A percentile compares a stretch with the other conserved stretches of the same genome.
Evolutionary conservation across 768 basidiomycete genomes (phyloP).

Genomic region (Termitomyces heimii): DNA sequence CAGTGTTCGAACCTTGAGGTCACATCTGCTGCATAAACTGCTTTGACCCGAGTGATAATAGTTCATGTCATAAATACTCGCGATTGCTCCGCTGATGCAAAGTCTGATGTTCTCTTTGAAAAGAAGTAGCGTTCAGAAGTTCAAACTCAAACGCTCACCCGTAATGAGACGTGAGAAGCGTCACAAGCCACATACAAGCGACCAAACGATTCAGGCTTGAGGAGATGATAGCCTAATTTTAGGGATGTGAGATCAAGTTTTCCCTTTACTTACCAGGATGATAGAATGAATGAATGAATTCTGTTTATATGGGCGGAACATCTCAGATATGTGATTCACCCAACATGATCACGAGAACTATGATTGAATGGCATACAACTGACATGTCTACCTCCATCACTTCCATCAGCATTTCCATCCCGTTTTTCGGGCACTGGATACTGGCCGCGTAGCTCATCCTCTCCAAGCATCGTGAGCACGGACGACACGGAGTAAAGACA

Average conservation of each 20-base stretch:
- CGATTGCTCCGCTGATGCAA: slow-evolving; percentile 14
- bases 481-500: neutral
- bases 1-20: neutral
- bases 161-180: slow-evolving; percentile 4
- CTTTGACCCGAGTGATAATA: slow-evolving; percentile 10
- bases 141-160: slow-evolving; percentile 2
- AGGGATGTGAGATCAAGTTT: neutral
- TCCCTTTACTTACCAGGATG: too few relatives aligned
- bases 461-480: neutral
- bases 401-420: neutral
- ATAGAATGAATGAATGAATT: too few relatives aligned
- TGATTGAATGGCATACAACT: neutral
- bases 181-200: neutral
- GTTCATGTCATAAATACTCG: slow-evolving; percentile 1
- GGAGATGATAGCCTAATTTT: too few relatives aligned
- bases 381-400: neutral
- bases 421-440: neutral
- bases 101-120: slow-evolving; percentile 1
- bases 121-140: neutral
- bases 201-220: too few relatives aligned
- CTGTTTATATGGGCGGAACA: too few relatives aligned
- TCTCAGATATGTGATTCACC: neutral
- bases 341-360: neutral
- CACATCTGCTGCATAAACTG: too few relatives aligned
- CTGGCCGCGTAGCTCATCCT: neutral